A percentile compares a stretch with the other conserved stretches of the same genome.
Conservation (phyloP, 768 basidiomycete species). For the Agaricus subrufescens region DNA sequence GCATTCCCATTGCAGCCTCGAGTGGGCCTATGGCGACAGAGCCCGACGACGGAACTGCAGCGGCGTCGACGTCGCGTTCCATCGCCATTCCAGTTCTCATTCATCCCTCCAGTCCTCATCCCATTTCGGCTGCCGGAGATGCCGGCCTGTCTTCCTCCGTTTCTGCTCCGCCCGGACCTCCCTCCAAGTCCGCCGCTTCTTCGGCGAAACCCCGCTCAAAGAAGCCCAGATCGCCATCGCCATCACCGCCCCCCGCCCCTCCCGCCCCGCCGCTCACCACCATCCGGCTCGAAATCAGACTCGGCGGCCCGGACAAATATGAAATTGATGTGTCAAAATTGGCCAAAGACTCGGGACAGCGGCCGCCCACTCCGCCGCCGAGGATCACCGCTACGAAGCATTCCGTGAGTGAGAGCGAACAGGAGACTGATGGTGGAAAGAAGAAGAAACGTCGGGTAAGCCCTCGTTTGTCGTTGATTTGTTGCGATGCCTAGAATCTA, state of each 20-base stretch:
- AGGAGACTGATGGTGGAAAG: conserved; percentile 21
- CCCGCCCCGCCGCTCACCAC: conserved; percentile 52
- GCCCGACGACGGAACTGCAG: conserved; percentile 1
- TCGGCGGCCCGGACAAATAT: conserved; percentile 73
- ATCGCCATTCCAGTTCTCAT: conserved; percentile 28
- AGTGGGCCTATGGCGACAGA: conserved; percentile 11
- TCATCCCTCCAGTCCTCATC: conserved; percentile 20
- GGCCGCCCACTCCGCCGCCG: conserved; percentile 51
- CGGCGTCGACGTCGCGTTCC: conserved; percentile 9
- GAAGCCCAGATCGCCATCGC: conserved; percentile 34
- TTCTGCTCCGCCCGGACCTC: conserved; percentile 28
- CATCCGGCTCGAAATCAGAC: conserved; percentile 60
- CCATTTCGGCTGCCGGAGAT: conserved; percentile 12
- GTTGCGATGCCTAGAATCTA: background rate
- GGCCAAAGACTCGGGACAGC: conserved; percentile 63
- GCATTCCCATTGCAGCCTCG: conserved; percentile 8
- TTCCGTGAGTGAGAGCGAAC: conserved; percentile 45
- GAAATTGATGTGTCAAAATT: conserved; percentile 60
- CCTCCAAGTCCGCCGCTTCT: conserved; percentile 20
- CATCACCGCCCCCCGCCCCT: conserved; percentile 56
- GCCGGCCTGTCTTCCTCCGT: conserved; percentile 11
- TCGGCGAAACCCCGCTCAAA: conserved; percentile 26
- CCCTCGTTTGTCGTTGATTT: background rate
- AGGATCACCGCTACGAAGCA: conserved; percentile 40
- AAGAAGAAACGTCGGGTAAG: conserved; percentile 34